Base-by-base conservation (phyloP, 2,329 filamentous ascomycete species). In the Nigrograna mackinnonii region DNA sequence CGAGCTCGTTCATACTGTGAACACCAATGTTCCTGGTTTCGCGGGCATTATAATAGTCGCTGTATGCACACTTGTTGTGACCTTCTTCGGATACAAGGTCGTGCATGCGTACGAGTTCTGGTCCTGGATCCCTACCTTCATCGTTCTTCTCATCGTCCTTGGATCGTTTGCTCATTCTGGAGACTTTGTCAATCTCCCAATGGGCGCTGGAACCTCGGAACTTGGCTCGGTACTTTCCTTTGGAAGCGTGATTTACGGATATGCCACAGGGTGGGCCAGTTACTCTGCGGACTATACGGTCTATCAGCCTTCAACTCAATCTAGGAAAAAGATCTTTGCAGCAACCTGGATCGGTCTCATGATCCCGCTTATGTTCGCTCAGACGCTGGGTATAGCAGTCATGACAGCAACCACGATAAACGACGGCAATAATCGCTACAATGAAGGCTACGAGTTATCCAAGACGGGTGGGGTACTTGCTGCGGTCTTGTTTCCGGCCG, bases 221-320 rank as follows among this genome's bases (percentile, higher is more conserved):
- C 68, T 85, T 41, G 79, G 85, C 43, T 61, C 73, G 41, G 67
- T 85, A 30, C 74, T 94, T 34, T 84, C 82, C 43, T 87, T 87
- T 57, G 79, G 83, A 33, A 77, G 84, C 11, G 78, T 84, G 14
- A 74, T 91, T 22, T 85, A 82, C 64, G 81, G 85, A 28, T 85
- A 87, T 60, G 78, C 84, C 14, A 84, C 86, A 2, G 80, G 88
- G 42, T 94, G 89, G 87, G 83, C 85, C 1, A 79, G 79, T 5
- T 87, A 85, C 46, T 86, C 87, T 0, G 84, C 86, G 6, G 88
- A 92, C 60, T 92, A 91, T 66, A 89, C 86, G 17, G 86, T 89
- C 37, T 91, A 91, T 67, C 87, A 91, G 56, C 86, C 87, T 0
- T 72, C 76, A 3, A 75, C 69, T 18, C 82, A 82, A 30, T 79